A percentile compares a stretch with the other conserved stretches of the same genome.
These are phyloP conservation scores for Gossypium herbaceum DNA, from an alignment of 345 rosid species.

Conservation along the genomic window DNA sequence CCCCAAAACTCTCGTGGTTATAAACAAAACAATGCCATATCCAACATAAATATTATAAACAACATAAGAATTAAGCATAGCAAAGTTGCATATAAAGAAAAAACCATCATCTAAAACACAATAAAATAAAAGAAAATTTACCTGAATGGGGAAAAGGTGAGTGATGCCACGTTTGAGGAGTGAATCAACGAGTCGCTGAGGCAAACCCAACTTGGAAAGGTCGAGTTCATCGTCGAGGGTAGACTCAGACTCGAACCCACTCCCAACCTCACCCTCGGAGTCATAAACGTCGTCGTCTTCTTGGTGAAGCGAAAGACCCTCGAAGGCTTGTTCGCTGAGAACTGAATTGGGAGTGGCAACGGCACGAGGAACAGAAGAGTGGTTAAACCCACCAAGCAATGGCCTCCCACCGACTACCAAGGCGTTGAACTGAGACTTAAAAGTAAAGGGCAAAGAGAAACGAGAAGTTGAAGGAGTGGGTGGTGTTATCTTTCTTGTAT, in stretches of 20 bases:
- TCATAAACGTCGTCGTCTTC: conserved; percentile 18
- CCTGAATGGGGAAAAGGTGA: conserved; percentile 95
- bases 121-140: conserved; percentile 12
- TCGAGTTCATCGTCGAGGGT: conserved; percentile 53
- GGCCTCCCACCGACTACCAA: conserved; percentile 19
- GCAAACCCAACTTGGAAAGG: conserved; percentile 64
- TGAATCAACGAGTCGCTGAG: conserved; percentile 61
- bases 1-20: background rate
- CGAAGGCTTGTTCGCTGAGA: conserved; percentile 87
- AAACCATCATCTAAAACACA: background rate
- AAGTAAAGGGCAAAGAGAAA: conserved; percentile 20
- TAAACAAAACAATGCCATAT: background rate
- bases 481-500: background rate
- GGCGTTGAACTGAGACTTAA: conserved; percentile 37
- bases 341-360: conserved; percentile 74
- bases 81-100: background rate
- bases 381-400: conserved; percentile 20
- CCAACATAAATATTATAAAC: background rate
- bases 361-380: conserved; percentile 51
- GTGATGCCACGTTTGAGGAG: conserved; percentile 85
- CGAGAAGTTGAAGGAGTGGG: conserved; percentile 3
- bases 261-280: background rate
- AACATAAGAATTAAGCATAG: background rate
- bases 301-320: conserved; percentile 42
- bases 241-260: background rate